phyloP scores from a whole-genome alignment of 176 grass and related monocot genomes.

The Raddia distichophylla region DNA sequence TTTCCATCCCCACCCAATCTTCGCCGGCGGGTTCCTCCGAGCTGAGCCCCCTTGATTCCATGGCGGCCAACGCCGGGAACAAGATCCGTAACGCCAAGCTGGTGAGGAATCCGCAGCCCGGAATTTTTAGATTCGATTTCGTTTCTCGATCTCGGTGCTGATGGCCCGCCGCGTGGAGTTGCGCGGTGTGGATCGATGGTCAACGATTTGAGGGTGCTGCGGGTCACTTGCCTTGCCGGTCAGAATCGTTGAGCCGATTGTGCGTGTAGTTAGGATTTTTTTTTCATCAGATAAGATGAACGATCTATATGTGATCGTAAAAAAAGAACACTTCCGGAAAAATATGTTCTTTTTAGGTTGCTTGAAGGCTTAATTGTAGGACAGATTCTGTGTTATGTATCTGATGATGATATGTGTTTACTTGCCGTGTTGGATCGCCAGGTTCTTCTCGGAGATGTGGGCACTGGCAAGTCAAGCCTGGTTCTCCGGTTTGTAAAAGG shows the following conservation, averaged over 20 bases:
- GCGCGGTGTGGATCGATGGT: background rate
- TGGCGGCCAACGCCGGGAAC: constrained; percentile 55
- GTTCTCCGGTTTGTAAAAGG: constrained; percentile 96
- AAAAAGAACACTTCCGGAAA: background rate
- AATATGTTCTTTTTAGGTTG: background rate
- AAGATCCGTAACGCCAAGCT: constrained; percentile 81
- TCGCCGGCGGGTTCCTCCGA: background rate
- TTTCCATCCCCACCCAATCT: background rate
- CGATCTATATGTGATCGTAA: background rate
- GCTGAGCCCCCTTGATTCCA: constrained; percentile 24
- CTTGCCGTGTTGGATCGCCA: constrained; percentile 27
- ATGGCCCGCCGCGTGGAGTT: background rate
- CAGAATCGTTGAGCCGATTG: background rate
- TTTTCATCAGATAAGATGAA: background rate
- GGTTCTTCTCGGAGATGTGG: constrained; percentile 97
- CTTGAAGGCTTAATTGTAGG: background rate
- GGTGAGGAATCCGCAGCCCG: constrained; percentile 35
- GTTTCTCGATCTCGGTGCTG: background rate
- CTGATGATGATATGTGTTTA: background rate
- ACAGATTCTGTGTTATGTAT: background rate
- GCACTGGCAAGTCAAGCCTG: constrained; percentile 89
- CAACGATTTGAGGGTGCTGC: background rate
- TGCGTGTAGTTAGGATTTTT: background rate
- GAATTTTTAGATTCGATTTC: background rate
- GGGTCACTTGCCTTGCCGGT: too few relatives aligned